phyloP scores from a whole-genome alignment of 1,284 basidiomycete genomes.

The Ganoderma multipileum region DNA sequence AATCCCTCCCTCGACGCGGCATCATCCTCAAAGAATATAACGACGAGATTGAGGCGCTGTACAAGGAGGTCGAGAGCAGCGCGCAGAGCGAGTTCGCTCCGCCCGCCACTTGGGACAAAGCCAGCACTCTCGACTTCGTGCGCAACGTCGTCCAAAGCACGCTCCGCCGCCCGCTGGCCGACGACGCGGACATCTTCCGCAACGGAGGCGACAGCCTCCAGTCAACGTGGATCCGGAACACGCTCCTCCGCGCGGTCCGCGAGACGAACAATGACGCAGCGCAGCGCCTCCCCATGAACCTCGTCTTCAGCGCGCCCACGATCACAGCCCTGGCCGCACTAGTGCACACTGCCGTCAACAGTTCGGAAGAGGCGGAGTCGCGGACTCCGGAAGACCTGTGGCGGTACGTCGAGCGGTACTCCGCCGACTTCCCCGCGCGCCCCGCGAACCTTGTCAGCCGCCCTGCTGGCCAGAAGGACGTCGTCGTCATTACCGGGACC shows the following conservation, averaged over 20 bases:
- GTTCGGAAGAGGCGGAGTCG: not conserved
- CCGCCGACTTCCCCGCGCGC: conserved; percentile 23
- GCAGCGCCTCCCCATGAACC: conserved; percentile 36
- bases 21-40: conserved; percentile 44
- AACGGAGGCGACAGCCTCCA: conserved; percentile 51
- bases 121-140: conserved; percentile 37
- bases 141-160: conserved; percentile 37
- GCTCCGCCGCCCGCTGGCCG: conserved; percentile 32
- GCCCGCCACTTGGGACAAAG: conserved; percentile 39
- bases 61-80: conserved; percentile 39
- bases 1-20: conserved; percentile 42
- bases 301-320: conserved; percentile 46
- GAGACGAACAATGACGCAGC: conserved; percentile 33
- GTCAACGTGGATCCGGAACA: conserved; percentile 50
- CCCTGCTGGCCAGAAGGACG: conserved; percentile 13
- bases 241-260: conserved; percentile 43
- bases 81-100: conserved; percentile 37
- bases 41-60: conserved; percentile 43
- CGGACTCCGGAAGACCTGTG: conserved; percentile 21
- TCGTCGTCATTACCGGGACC: conserved; percentile 39
- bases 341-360: conserved; percentile 6
- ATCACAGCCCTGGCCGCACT: conserved; percentile 37
- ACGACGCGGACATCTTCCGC: conserved; percentile 48
- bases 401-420: conserved; percentile 28
- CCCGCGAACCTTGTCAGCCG: conserved; percentile 12